These are phyloP conservation scores for Psilocybe cubensis DNA, from an alignment of 768 basidiomycete genomes.

Conservation along the genomic window DNA sequence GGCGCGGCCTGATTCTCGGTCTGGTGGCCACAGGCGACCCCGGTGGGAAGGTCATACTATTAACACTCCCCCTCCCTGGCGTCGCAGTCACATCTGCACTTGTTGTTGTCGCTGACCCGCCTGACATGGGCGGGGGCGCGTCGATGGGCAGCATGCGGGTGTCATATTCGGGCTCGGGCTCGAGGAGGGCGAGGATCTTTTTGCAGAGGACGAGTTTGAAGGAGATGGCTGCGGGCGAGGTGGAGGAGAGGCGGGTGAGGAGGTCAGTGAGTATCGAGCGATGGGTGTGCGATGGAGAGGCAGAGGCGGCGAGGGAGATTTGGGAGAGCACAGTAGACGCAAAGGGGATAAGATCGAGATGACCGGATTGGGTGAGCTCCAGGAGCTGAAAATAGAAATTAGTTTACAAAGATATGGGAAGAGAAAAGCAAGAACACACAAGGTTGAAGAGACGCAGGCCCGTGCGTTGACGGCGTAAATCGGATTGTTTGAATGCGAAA, in stretches of 20 bases:
- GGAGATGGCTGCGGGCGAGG: constrained; percentile 10
- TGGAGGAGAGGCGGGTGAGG: constrained; percentile 18
- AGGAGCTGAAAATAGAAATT: constrained; percentile 8
- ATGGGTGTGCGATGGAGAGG: background rate
- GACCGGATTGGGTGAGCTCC: constrained; percentile 13
- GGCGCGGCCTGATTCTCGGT: background rate
- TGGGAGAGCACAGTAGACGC: constrained; percentile 19
- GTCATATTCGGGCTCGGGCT: background rate
- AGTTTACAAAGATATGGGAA: background rate
- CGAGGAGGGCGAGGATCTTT: background rate
- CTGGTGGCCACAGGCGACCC: background rate
- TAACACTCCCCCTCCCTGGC: background rate
- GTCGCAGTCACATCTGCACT: no score
- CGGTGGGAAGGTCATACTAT: background rate
- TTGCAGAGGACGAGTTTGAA: constrained; percentile 9
- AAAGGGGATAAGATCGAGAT: constrained; percentile 17
- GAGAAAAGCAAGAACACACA: constrained; percentile 13
- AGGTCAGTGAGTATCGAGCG: background rate
- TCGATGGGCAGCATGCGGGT: background rate
- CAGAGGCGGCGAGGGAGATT: background rate
- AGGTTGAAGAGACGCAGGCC: constrained; percentile 24
- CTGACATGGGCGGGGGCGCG: background rate
- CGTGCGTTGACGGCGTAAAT: constrained; percentile 13
- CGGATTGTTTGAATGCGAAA: constrained; percentile 24
- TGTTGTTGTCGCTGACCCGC: background rate